Conservation (phyloP, 768 basidiomycete genomes). For the Lactarius quietus region DNA sequence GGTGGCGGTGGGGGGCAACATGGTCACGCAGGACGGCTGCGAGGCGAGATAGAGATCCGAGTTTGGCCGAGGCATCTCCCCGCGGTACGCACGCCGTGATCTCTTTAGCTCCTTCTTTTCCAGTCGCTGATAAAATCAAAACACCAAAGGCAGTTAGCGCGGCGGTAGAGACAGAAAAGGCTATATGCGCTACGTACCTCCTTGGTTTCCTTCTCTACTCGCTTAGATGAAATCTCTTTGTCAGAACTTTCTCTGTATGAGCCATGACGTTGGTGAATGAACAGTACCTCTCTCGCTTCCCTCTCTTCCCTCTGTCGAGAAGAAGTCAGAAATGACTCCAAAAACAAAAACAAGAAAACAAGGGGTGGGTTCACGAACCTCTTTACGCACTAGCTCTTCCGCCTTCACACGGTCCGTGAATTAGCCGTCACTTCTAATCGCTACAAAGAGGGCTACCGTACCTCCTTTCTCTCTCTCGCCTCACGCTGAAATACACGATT, state of each 20-base stretch:
- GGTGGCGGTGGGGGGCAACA: conserved; percentile 6
- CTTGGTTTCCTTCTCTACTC: conserved; percentile 23
- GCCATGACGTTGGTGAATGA: conserved; percentile 3
- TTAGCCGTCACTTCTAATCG: conserved; percentile 3
- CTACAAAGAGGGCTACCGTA: conserved; percentile 27
- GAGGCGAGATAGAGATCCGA: conserved; percentile 14
- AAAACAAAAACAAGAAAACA: background rate
- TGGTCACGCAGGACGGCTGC: background rate
- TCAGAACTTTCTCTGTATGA: conserved; percentile 11
- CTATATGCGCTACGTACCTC: conserved; percentile 20
- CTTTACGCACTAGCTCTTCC: conserved; percentile 62
- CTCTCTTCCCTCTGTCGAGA: conserved; percentile 23
- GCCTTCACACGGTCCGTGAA: conserved; percentile 34
- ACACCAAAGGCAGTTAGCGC: conserved; percentile 13
- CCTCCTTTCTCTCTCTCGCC: conserved; percentile 76
- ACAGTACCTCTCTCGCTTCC: conserved; percentile 24
- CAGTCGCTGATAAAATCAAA: conserved; percentile 24
- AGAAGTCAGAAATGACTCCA: conserved; percentile 22
- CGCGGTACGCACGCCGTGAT: conserved; percentile 11
- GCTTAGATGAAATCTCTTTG: conserved; percentile 16
- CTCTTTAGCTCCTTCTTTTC: conserved; percentile 28
- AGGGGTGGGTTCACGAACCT: conserved; percentile 38
- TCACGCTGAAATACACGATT: conserved; percentile 50
- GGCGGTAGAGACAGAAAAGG: conserved; percentile 5
- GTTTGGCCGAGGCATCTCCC: conserved; percentile 8